A percentile compares a stretch with the other conserved stretches of the same genome.
Evolutionary conservation across 2,329 filamentous ascomycete species (phyloP).

Genomic region (Bimuria novae-zelandiae): DNA sequence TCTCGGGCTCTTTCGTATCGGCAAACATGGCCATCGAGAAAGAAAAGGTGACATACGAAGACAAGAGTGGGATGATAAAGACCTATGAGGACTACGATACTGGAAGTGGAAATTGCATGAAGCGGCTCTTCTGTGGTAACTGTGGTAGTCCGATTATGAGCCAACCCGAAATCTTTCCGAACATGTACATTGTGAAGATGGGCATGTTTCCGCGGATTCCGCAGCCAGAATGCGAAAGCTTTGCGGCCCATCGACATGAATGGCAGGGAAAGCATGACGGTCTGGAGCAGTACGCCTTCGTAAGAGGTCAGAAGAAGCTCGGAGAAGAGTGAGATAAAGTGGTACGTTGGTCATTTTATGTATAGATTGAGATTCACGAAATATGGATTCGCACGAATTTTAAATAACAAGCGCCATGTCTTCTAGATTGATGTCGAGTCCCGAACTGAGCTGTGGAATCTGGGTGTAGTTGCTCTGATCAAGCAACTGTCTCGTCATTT

Average conservation of each 20-base stretch:
- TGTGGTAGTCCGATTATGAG: constrained; percentile 57
- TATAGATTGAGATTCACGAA: not conserved
- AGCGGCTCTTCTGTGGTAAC: constrained; percentile 55
- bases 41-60: constrained; percentile 53
- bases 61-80: constrained; percentile 52
- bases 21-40: constrained; percentile 49
- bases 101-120: constrained; percentile 52
- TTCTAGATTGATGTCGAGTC: constrained; percentile 50
- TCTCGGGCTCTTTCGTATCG: constrained; percentile 50
- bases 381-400: not conserved
- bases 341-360: not conserved
- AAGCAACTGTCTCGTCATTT: constrained; percentile 47
- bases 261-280: constrained; percentile 51
- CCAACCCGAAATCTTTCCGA: constrained; percentile 45
- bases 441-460: constrained; percentile 51
- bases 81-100: constrained; percentile 52
- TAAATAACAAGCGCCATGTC: constrained; percentile 35
- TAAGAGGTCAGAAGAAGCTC: constrained; percentile 46
- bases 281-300: constrained; percentile 47
- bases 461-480: constrained; percentile 49
- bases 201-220: constrained; percentile 57
- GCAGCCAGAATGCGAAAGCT: constrained; percentile 52
- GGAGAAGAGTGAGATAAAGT: constrained; percentile 21
- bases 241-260: constrained; percentile 49
- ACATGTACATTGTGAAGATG: constrained; percentile 56